Base-by-base conservation (phyloP, 495 filamentous ascomycete genomes). In the Lasiosphaeria ovina region DNA sequence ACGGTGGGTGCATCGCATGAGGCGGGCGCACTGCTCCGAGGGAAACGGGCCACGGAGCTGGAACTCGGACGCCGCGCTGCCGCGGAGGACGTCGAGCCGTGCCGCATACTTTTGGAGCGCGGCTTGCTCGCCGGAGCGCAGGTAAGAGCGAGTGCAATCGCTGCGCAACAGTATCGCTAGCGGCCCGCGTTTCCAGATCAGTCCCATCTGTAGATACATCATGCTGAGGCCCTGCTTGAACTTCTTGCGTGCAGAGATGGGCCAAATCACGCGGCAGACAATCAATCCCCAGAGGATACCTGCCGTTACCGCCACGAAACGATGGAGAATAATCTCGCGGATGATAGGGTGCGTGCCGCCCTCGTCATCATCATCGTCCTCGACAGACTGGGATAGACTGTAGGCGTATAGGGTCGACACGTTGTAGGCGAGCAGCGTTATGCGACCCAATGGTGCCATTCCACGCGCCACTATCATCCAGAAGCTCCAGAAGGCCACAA, bases 111-210 rank as follows among this genome's bases (percentile, higher is more conserved):
- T 76, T 60, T 80, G 79, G 48, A 87, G 77, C 0, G 81, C 83
- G 11, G 90, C 81, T 70, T 93, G 91, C 72, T 98, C 94, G 14
- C 87, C 82, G 2, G 91, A 82, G 62, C 86, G 87, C 81, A 96
- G 89, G 70, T 96, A 97, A 9, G 83, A 77, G 17, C 85, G 77
- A 9, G 75, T 74, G 54, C 79, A 73, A 51, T 79, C 71, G 51
- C 72, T 78, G 11, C 76, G 70, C 2, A 90, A 79, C 35, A 95
- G 82, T 12, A 82, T 83, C 2, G 88, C 86, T 14, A 98, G 77
- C 0, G 94, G 94, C n/a, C 94, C 92, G n/a, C 90, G 85, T 70
- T 90, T 92, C 94, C 94, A 98, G 57, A 97, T 89, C 16, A 98
- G 78, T n/a, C 89, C 89, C 89, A 98, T 91, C 40, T 92, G 87